Evolutionary conservation across 805 yeast species (phyloP).

Genomic region (Ogataea naganishii): DNA sequence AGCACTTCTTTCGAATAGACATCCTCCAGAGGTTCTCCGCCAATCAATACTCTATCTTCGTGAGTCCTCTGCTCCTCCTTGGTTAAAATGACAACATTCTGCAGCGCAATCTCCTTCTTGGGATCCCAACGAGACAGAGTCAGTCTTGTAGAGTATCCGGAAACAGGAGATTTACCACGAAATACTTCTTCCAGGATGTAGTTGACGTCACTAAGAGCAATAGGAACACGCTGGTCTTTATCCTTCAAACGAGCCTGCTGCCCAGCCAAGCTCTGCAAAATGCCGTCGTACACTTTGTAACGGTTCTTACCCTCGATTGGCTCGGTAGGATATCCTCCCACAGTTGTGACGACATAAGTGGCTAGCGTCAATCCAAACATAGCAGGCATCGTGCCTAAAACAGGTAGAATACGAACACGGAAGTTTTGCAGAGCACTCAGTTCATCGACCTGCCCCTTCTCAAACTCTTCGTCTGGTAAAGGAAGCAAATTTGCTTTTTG

Average conservation of each 20-base stretch:
- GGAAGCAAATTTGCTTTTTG: slow-evolving; percentile 85
- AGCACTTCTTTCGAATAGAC: slow-evolving; percentile 59
- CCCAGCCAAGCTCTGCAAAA: slow-evolving; percentile 75
- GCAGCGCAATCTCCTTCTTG: slow-evolving; percentile 48
- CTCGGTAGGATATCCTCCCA: slow-evolving; percentile 85
- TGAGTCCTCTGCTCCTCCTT: slow-evolving; percentile 79
- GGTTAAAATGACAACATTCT: slow-evolving; percentile 82
- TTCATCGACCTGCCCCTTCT: slow-evolving; percentile 78
- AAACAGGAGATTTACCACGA: slow-evolving; percentile 84
- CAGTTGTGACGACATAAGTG: slow-evolving; percentile 66
- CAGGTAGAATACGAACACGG: slow-evolving; percentile 92
- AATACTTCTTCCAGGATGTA: slow-evolving; percentile 87
- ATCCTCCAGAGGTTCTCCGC: slow-evolving; percentile 51
- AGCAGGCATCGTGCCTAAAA: slow-evolving; percentile 94
- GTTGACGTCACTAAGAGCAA: slow-evolving; percentile 62
- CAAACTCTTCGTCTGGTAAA: slow-evolving; percentile 70
- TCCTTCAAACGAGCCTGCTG: slow-evolving; percentile 77
- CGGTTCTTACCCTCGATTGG: slow-evolving; percentile 88
- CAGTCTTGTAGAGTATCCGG: slow-evolving; percentile 72
- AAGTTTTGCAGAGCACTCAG: slow-evolving; percentile 81
- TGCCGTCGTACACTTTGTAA: slow-evolving; percentile 74
- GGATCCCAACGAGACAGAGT: slow-evolving; percentile 85
- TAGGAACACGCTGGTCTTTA: slow-evolving; percentile 66
- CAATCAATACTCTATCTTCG: slow-evolving; percentile 65
- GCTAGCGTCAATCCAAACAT: slow-evolving; percentile 90